A percentile compares a stretch with the other conserved stretches of the same genome.
Evolutionary conservation across 768 basidiomycete genomes (phyloP).

Genomic region (Lactarius pseudohatsudake): DNA sequence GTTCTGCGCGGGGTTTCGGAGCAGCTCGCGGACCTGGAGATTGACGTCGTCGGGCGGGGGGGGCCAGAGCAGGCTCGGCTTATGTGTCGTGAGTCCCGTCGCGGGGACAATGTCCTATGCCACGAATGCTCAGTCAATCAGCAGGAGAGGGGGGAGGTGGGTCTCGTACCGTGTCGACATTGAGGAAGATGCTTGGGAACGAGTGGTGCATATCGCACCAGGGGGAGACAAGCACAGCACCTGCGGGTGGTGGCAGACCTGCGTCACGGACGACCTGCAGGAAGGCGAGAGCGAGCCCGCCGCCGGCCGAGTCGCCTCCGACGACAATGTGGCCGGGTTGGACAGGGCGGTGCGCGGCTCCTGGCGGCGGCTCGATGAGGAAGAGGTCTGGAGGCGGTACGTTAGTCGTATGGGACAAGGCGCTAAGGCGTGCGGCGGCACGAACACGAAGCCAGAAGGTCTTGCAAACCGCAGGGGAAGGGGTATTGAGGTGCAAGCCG

Average conservation of each 20-base stretch:
- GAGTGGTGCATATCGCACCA: conserved; percentile 93
- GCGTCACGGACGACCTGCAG: conserved; percentile 86
- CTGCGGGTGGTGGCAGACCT: conserved; percentile 79
- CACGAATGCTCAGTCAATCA: not conserved
- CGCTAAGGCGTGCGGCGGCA: not conserved
- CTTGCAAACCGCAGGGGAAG: conserved; percentile 91
- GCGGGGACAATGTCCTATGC: conserved; percentile 72
- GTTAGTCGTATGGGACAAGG: not conserved
- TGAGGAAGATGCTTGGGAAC: conserved; percentile 83
- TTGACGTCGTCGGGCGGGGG: conserved; percentile 69
- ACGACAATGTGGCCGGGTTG: conserved; percentile 80
- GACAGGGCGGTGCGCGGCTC: conserved; percentile 73
- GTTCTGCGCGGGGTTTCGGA: conserved; percentile 31
- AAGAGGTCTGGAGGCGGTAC: conserved; percentile 63
- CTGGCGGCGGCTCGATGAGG: conserved; percentile 83
- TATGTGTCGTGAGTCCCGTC: conserved; percentile 73
- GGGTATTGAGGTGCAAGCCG: conserved; percentile 94
- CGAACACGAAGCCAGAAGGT: conserved; percentile 80
- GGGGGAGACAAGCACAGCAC: conserved; percentile 86
- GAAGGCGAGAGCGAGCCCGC: conserved; percentile 78
- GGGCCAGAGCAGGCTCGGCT: conserved; percentile 76
- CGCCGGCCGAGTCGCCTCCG: conserved; percentile 96
- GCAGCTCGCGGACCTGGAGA: conserved; percentile 50
- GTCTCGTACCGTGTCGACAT: conserved; percentile 69
- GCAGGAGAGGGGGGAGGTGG: not conserved